Evolutionary conservation across 2,329 filamentous ascomycete genomes (phyloP).

Genomic region (Rugonectria rugulosa): DNA sequence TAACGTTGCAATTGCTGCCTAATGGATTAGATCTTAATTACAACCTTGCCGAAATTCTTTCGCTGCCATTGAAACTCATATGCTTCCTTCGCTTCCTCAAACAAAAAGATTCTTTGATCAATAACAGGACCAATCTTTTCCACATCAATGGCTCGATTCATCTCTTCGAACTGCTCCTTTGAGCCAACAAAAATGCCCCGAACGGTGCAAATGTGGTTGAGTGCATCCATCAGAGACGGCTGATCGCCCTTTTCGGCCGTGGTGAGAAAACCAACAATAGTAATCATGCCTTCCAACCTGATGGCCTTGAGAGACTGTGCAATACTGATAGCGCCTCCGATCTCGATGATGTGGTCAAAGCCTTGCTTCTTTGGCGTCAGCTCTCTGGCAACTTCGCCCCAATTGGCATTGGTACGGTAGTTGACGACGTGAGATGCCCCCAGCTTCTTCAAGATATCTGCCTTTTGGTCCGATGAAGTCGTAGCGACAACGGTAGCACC

Average conservation of each 20-base stretch:
- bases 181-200: slow-evolving; percentile 15
- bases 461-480: slow-evolving; percentile 60
- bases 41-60: slow-evolving; percentile 9
- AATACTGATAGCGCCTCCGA: slow-evolving; percentile 62
- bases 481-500: slow-evolving; percentile 66
- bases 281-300: slow-evolving; percentile 48
- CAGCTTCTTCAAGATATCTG: slow-evolving; percentile 55
- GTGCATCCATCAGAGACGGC: background rate
- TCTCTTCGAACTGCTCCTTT: slow-evolving; percentile 6
- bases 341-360: slow-evolving; percentile 63
- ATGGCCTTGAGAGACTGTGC: slow-evolving; percentile 47
- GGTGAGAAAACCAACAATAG: slow-evolving; percentile 26
- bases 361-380: slow-evolving; percentile 55
- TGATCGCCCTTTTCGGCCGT: background rate
- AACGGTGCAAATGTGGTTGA: slow-evolving; percentile 1
- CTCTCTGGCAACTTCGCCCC: slow-evolving; percentile 61
- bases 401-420: slow-evolving; percentile 59
- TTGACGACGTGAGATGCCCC: slow-evolving; percentile 66
- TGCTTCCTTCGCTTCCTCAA: background rate
- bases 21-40: background rate
- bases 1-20: too few relatives aligned
- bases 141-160: slow-evolving; percentile 6
- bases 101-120: slow-evolving; percentile 1
- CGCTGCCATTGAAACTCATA: slow-evolving; percentile 6
- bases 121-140: slow-evolving; percentile 11